Base-by-base conservation (phyloP, 2,329 filamentous ascomycete species). In the Fusarium aywerte region DNA sequence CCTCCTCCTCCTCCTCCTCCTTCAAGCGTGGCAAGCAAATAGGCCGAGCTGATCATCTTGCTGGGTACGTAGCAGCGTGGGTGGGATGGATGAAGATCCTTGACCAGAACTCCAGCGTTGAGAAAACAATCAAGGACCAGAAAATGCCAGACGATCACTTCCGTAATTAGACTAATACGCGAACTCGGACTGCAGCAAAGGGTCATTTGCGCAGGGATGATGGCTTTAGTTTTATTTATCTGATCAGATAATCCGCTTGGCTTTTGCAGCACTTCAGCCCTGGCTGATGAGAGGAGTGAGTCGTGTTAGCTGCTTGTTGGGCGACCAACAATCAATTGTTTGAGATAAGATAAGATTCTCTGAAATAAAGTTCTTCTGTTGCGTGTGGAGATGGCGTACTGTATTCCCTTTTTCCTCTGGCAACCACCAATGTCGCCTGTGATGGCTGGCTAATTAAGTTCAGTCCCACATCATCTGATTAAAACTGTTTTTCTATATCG, bases 231-330 rank as follows among this genome's bases (percentile, higher is more conserved):
- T 55, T 38, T 39, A 16, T 35, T 69, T 69, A 69, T 69, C 66
- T 60, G 66, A 69, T 68, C 65, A 45, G 60, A 68, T 67, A 56
- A 63, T 63, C 45, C 55, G 47, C n/a, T n/a, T n/a, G n/a, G n/a
- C n/a, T n/a, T n/a, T n/a, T n/a, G n/a, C n/a, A n/a, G 33, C 56
- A 27, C 43, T 44, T 58, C 48, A 52, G 60, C 51, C 42, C 42
- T 68, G 50, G 35, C 40, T 32, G 21, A 36, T 49, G 40, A n/a
- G 27, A 43, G 36, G 47, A 21, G 21, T 18, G 15, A 54, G 20
- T 31, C 23, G n/a, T 42, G 23, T 35, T 44, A 48, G 31, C 31
- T 35, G 40, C 47, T 31, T 47, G 23, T 18, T 31, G 21, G 16
- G 39, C 23, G 10, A 25, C 40, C 42, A 27, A n/a, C 13, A 7